Conservation (phyloP, 306 rosid genomes). For the Trichosanthes truncata region DNA sequence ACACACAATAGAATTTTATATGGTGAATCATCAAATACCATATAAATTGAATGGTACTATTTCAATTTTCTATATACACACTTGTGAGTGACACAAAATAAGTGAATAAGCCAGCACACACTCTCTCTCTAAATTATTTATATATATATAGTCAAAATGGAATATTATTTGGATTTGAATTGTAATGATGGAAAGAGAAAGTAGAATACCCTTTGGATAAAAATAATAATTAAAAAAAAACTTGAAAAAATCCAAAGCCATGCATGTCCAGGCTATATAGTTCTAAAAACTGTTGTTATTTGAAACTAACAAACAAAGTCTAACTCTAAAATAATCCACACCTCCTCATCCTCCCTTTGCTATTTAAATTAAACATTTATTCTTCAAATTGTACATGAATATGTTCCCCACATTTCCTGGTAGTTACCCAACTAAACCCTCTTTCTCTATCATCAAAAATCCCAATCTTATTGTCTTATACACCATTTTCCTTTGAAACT, state of each 20-base stretch:
- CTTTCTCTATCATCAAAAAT: slow-evolving; percentile 22
- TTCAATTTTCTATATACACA: no score
- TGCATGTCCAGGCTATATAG: background rate
- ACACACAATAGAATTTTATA: background rate
- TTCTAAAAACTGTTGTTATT: slow-evolving; percentile 5
- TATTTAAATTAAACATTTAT: slow-evolving; percentile 2
- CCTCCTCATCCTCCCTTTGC: slow-evolving; percentile 24
- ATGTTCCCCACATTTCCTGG: slow-evolving; percentile 97
- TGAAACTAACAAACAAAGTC: slow-evolving; percentile 38
- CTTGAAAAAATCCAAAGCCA: background rate
- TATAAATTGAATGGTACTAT: background rate
- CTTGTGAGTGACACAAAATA: background rate
- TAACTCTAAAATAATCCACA: slow-evolving; percentile 29
- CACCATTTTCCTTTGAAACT: slow-evolving; percentile 16
- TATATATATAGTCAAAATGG: background rate
- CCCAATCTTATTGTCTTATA: slow-evolving; percentile 22
- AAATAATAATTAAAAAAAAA: background rate
- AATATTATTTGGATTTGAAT: background rate
- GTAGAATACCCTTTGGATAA: background rate
- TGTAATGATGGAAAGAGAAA: slow-evolving; percentile 2
- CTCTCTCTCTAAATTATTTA: background rate
- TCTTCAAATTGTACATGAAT: slow-evolving; percentile 71
- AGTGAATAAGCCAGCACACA: background rate
- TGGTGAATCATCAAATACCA: background rate
- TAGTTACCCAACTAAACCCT: slow-evolving; percentile 14